phyloP scores from a whole-genome alignment of 805 yeast species.

The Candida insectorum region DNA sequence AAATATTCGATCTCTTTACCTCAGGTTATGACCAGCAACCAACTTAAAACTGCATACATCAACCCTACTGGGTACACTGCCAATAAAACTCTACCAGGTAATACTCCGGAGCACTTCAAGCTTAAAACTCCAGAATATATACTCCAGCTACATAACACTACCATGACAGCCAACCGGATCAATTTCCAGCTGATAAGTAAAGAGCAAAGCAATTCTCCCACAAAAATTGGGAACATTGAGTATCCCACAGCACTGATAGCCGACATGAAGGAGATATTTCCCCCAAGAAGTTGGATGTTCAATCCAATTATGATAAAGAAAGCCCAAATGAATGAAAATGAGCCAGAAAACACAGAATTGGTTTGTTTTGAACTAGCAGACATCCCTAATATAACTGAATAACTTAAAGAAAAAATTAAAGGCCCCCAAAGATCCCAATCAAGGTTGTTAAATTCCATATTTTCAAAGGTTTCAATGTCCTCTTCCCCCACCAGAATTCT shows the following conservation, averaged over 20 bases:
- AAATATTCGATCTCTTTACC: neutral
- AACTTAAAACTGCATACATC: slow-evolving; percentile 58
- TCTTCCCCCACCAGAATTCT: slow-evolving; percentile 28
- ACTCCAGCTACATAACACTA: slow-evolving; percentile 56
- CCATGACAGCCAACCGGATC: slow-evolving; percentile 46
- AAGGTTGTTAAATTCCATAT: slow-evolving; percentile 21
- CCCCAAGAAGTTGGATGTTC: slow-evolving; percentile 62
- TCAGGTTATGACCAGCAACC: slow-evolving; percentile 62
- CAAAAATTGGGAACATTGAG: slow-evolving; percentile 61
- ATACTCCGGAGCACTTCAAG: slow-evolving; percentile 61
- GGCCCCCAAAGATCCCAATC: slow-evolving; percentile 78
- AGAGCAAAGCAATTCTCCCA: slow-evolving; percentile 48
- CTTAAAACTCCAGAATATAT: slow-evolving; percentile 60
- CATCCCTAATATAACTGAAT: slow-evolving; percentile 51
- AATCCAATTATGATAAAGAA: slow-evolving; percentile 59
- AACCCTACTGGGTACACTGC: slow-evolving; percentile 67
- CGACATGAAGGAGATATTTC: slow-evolving; percentile 60
- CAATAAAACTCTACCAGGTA: slow-evolving; percentile 56
- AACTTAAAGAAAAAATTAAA: slow-evolving; percentile 53
- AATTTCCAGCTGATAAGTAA: slow-evolving; percentile 46
- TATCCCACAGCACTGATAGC: slow-evolving; percentile 71
- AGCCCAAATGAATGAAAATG: slow-evolving; percentile 61
- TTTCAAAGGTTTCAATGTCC: slow-evolving; percentile 24
- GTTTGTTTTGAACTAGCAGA: slow-evolving; percentile 45
- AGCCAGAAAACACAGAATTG: slow-evolving; percentile 56